Percentiles rank a stretch among this genome's conserved stretches.
phyloP scores from a whole-genome alignment of 2,329 filamentous ascomycete genomes.

The Exutisphaerella laricina region DNA sequence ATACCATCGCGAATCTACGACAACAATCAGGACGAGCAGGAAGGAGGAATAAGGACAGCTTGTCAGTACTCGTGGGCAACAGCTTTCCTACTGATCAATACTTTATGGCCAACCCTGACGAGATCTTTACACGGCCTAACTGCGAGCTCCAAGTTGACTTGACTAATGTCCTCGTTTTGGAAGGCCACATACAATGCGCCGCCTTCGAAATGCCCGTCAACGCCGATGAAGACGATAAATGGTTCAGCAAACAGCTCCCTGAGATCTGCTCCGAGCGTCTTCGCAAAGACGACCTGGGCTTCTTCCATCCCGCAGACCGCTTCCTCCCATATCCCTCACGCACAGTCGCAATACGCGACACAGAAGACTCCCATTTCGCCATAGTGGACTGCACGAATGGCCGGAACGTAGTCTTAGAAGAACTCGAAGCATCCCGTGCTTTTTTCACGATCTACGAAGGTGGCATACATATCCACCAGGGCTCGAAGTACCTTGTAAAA shows the following conservation, averaged over 20 bases:
- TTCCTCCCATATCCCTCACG: constrained; percentile 81
- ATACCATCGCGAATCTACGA: constrained; percentile 87
- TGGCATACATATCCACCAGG: constrained; percentile 94
- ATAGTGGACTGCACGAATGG: constrained; percentile 82
- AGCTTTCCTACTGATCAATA: constrained; percentile 87
- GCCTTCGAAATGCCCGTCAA: constrained; percentile 90
- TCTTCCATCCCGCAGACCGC: constrained; percentile 82
- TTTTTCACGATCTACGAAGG: constrained; percentile 96
- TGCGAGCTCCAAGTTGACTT: constrained; percentile 85
- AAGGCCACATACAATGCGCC: constrained; percentile 93
- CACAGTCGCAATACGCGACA: constrained; percentile 82
- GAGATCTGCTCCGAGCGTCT: constrained; percentile 70
- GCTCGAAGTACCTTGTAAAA: constrained; percentile 84
- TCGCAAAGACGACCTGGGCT: constrained; percentile 67
- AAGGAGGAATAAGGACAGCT: constrained; percentile 83
- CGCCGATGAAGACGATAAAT: constrained; percentile 66
- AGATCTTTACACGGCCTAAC: constrained; percentile 88
- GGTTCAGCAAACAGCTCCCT: constrained; percentile 70
- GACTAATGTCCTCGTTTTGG: constrained; percentile 82
- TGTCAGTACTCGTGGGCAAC: constrained; percentile 85
- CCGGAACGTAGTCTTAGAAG: constrained; percentile 80
- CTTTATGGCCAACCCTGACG: constrained; percentile 94
- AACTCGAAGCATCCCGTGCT: constrained; percentile 91
- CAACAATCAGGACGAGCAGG: constrained; percentile 94
- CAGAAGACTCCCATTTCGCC: constrained; percentile 86